Evolutionary conservation across 2,329 filamentous ascomycete species (phyloP), one percentile per base, ranked within the genome.

Genomic region (Xenoacremonium recifei): DNA sequence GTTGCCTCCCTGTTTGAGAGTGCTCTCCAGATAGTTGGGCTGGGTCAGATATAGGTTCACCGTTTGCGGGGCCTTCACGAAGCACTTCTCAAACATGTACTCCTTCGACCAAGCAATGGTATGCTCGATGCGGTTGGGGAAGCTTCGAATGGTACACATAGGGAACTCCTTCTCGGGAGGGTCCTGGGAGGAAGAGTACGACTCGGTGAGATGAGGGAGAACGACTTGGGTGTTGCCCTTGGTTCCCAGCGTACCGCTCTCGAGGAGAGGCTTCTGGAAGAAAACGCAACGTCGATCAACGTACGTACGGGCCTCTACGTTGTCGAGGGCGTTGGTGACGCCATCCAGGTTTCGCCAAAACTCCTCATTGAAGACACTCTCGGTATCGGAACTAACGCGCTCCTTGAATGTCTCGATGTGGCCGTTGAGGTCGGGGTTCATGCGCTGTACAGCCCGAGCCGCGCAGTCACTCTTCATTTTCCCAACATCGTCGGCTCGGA

Each of bases 161-260:
- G 93, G 93, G 77, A 99, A 97, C 1, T 93, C 95, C 72, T 96
- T 90, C 76, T 99, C 95, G 0, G 93, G 93, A 1, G 93, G 93
- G 64, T 99, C 95, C 64, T 96, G 92, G 16, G 93, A 97, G 4
- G 74, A 77, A 1, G 93, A 96, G 72, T 99, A 99, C 1, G 93
- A 97, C 68, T 99, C 95, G 1, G 93, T 97, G 50, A 96, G 72
- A 55, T 82, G 80, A 10, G 93, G 95, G 43, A 99, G 78, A 36
- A 99, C 84, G 45, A 99, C 93, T 62, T 99, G 93, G 6, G 90
- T 96, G 71, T 99, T 99, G 60, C 93, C 93, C 76, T 99, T 99
- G 44, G 95, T 97, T 38, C 93, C 93, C n/a, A 99, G 80, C 25
- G 93, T 99, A 51, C 93, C 93, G 62, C 91, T 96, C 75, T 99